Evolutionary conservation across 345 rosid genomes (phyloP).

Genomic region (Arabidopsis arenosa): DNA sequence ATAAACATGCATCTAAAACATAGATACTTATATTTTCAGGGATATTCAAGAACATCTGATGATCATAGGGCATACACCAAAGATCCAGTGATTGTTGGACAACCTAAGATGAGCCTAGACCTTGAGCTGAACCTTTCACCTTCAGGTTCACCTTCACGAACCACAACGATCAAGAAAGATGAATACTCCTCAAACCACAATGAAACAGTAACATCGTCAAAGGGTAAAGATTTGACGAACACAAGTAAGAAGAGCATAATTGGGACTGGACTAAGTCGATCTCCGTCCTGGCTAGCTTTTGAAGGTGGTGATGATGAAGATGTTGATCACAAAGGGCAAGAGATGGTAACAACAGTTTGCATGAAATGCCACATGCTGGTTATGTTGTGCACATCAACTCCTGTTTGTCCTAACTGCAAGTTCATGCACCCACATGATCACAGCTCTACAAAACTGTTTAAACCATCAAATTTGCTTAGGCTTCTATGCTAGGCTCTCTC

Average conservation of each 20-base stretch:
- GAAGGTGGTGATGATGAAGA: slow-evolving; percentile 47
- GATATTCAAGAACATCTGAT: slow-evolving; percentile 48
- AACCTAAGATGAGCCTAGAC: slow-evolving; percentile 64
- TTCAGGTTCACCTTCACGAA: slow-evolving; percentile 48
- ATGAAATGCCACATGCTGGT: slow-evolving; percentile 83
- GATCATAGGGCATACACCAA: slow-evolving; percentile 56
- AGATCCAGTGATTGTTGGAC: slow-evolving; percentile 43
- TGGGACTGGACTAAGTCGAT: slow-evolving; percentile 37
- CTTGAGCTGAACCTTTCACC: slow-evolving; percentile 73
- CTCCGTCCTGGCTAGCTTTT: slow-evolving; percentile 59
- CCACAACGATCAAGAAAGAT: slow-evolving; percentile 8
- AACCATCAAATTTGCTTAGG: slow-evolving; percentile 54
- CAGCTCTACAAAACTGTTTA: slow-evolving; percentile 52
- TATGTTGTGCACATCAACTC: slow-evolving; percentile 76
- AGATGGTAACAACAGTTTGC: slow-evolving; percentile 85
- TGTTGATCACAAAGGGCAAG: slow-evolving; percentile 47
- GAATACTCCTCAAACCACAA: slow-evolving; percentile 24
- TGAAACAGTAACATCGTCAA: slow-evolving; percentile 27
- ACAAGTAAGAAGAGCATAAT: slow-evolving; percentile 27
- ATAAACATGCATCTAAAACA: slow-evolving; percentile 32
- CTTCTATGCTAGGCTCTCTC: slow-evolving; percentile 57
- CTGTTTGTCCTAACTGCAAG: slow-evolving; percentile 91
- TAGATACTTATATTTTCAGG: slow-evolving; percentile 20
- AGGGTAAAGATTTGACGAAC: slow-evolving; percentile 35
- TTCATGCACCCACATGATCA: slow-evolving; percentile 79